Evolutionary conservation across 768 basidiomycete species (phyloP).

Genomic region (Tubosaeta sp.): DNA sequence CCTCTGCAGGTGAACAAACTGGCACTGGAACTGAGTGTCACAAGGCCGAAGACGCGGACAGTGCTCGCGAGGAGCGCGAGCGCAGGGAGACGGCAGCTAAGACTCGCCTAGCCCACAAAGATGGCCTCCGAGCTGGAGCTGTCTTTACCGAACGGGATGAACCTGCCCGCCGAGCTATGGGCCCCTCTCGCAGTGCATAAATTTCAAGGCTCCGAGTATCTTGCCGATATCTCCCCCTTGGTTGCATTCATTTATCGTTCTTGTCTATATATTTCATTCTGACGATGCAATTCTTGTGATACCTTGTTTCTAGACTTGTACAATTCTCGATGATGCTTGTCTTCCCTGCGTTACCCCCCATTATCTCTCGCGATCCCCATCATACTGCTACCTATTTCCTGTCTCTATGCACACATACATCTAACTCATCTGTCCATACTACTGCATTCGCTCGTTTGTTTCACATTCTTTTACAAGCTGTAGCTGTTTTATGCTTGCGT

Average conservation of each 20-base stretch:
- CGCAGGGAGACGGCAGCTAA: slow-evolving; percentile 22
- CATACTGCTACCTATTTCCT: slow-evolving; percentile 7
- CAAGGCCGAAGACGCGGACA: background rate
- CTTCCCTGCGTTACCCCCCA: background rate
- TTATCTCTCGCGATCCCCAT: slow-evolving; percentile 4
- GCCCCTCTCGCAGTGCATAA: slow-evolving; percentile 22
- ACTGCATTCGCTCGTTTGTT: slow-evolving; percentile 8
- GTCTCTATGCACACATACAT: slow-evolving; percentile 1
- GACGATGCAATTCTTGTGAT: slow-evolving; percentile 7
- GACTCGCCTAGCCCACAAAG: slow-evolving; percentile 17
- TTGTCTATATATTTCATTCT: slow-evolving; percentile 1
- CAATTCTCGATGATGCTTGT: slow-evolving; percentile 8
- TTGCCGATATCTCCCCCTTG: background rate
- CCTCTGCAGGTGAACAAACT: slow-evolving; percentile 17
- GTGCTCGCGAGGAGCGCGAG: slow-evolving; percentile 25
- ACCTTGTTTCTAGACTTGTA: slow-evolving; percentile 8
- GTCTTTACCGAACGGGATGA: slow-evolving; percentile 26
- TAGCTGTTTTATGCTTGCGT: background rate
- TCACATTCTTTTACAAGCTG: background rate
- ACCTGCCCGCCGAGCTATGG: slow-evolving; percentile 29
- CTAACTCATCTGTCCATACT: slow-evolving; percentile 7
- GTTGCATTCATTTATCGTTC: slow-evolving; percentile 5
- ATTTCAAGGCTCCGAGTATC: background rate
- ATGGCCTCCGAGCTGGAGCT: slow-evolving; percentile 31
- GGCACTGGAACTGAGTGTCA: background rate